Evolutionary conservation across 306 rosid species (phyloP), one percentile per base, ranked within the genome.

Genomic region (Dryas octopetala): DNA sequence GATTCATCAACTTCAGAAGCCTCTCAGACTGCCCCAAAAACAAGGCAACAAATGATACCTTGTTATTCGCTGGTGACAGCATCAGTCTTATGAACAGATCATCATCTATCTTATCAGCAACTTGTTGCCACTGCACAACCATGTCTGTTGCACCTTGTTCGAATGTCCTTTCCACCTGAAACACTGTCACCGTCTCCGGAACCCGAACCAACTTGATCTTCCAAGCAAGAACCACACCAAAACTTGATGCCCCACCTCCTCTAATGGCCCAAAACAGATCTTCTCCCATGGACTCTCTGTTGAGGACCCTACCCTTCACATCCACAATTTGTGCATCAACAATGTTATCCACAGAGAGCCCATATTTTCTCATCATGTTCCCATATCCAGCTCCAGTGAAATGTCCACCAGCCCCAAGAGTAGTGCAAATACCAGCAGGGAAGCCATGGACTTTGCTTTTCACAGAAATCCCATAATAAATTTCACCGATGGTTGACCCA

Each of bases 181-280:
- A 89, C 63, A 85, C 72, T 1, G 88, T 73, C n/a, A 87, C 87
- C 0, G 28, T 84, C 53, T 68, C 76, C 0, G 90, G 91, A 5
- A 89, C 85, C 7, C 54, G 41, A 71, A 87, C 95, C 48, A 85
- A 68, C 15, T 69, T 77, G 26, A 89, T 70, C 5, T 86, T 80
- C 78, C 75, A 89, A 2, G 89, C 76, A 58, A 89, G 66, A 38
- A 85, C 79, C 26, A 87, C 91, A 7, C 91, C 92, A 66, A 89
- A 89, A 75, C 92, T 87, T 50, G 87, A 88, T 68, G 83, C 90
- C 8, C 89, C 90, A 8, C 93, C 93, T 6, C 93, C 93, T 86
- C 73, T 73, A 45, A 86, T 80, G 9, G 90, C 90, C 93, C 90
- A 84, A 44, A 86, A 86, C 5, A 85, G 83, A 19, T 81, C 86